Base-by-base conservation (phyloP, 2,329 filamentous ascomycete species). In the Colletotrichum lini region DNA sequence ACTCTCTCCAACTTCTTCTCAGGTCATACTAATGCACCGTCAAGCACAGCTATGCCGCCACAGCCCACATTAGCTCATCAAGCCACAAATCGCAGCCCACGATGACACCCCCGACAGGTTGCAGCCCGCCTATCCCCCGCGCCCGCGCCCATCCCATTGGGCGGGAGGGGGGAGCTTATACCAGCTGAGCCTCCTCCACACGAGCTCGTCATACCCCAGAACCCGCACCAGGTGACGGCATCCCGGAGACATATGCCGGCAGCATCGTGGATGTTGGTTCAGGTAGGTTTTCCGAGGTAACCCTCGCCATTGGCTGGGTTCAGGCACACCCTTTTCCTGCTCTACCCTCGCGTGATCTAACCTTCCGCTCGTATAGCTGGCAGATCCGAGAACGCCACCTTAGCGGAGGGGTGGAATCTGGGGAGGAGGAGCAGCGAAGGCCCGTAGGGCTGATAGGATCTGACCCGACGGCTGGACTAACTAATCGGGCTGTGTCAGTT, bases 151-250 rank as follows among this genome's bases (percentile, higher is more conserved):
- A n/a, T n/a, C n/a, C n/a, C n/a, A n/a, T n/a, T n/a, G n/a, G n/a
- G n/a, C n/a, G n/a, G n/a, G n/a, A n/a, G n/a, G n/a, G n/a, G n/a
- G 9, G 18, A 42, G 52, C 44, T 53, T n/a, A 63, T 5, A 35
- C 23, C 35, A 38, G 68, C 65, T 63, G 38, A 68, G 68, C 65
- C 68, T 63, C 65, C 68, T 42, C 61, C 40, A 23, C 61, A 47
- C 38, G 9, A 64, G 50, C 61, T 63, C 47, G 61, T 56, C 38
- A 30, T 45, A 50, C 61, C 61, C 49, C 35, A 38, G 35, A 44
- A 26, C 13, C 23, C 49, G 21, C 45, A 26, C 5, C 40, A 54
- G 13, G 38, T 53, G 56, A 56, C 15, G 35, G 15, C 15, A 9
- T 38, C 10, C 16, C 47, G 47, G 15, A 52, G 60, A 63, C 47